Conservation (phyloP, 306 rosid genomes). For the Amphicarpaea edgeworthii region DNA sequence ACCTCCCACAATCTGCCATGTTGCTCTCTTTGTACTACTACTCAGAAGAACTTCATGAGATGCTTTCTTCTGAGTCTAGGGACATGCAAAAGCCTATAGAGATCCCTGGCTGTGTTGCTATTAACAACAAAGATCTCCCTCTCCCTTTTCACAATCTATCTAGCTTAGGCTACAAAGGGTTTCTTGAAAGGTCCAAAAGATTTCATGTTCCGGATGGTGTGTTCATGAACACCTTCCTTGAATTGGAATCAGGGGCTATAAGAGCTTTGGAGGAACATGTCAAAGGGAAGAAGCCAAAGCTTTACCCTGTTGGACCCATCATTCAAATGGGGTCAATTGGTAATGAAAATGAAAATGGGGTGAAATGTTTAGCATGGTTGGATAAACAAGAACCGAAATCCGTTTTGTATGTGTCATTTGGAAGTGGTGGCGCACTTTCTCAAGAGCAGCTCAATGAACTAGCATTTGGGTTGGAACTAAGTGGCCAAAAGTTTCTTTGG, state of each 20-base stretch:
- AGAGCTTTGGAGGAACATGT: neutral
- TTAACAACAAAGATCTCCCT: conserved; percentile 25
- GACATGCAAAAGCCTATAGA: conserved; percentile 19
- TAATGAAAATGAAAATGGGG: conserved; percentile 14
- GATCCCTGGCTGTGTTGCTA: conserved; percentile 45
- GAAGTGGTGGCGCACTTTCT: conserved; percentile 53
- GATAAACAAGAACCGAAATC: conserved; percentile 44
- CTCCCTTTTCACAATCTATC: conserved; percentile 22
- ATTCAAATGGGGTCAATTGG: conserved; percentile 28
- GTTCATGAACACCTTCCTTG: conserved; percentile 40
- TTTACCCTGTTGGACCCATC: conserved; percentile 55
- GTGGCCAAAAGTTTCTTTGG: conserved; percentile 48
- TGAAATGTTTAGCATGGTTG: conserved; percentile 43
- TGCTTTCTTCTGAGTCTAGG: conserved; percentile 41
- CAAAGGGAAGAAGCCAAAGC: conserved; percentile 7
- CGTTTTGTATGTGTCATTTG: conserved; percentile 48
- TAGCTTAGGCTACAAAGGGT: conserved; percentile 11
- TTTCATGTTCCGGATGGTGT: conserved; percentile 37
- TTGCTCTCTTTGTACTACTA: conserved; percentile 31
- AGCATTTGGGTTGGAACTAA: conserved; percentile 48
- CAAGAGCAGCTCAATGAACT: conserved; percentile 41
- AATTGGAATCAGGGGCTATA: conserved; percentile 30
- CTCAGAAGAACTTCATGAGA: conserved; percentile 40
- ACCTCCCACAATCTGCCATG: conserved; percentile 51
- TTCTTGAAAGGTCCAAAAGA: conserved; percentile 8